Conservation (phyloP, 2,329 filamentous ascomycete species). For the Exophiala calicioides region DNA sequence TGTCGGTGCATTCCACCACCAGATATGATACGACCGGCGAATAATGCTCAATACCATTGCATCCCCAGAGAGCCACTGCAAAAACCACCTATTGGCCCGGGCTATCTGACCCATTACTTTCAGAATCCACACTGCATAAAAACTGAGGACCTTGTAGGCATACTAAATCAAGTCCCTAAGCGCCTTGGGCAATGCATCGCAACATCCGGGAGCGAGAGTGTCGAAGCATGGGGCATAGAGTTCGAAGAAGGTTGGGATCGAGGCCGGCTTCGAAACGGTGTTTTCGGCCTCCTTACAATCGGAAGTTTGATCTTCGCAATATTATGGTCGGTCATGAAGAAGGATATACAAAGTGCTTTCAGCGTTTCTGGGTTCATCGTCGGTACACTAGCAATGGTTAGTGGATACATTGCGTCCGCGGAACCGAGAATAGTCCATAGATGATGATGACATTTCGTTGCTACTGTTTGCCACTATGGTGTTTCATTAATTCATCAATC, state of each 20-base stretch:
- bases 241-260: constrained; percentile 8
- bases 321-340: background rate
- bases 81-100: background rate
- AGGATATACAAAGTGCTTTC: background rate
- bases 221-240: constrained; percentile 1
- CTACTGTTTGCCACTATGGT: no score
- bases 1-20: background rate
- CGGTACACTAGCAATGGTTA: background rate
- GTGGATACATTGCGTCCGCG: background rate
- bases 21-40: background rate
- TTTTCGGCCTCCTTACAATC: background rate
- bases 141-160: background rate
- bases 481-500: no score
- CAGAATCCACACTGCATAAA: background rate
- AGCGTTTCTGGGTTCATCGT: background rate
- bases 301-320: background rate
- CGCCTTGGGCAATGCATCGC: background rate
- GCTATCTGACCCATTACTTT: background rate
- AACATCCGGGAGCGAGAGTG: background rate
- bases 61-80: background rate
- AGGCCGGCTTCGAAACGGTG: background rate
- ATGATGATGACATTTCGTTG: background rate
- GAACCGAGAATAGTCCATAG: background rate
- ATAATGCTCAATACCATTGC: background rate
- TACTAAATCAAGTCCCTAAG: background rate